Conservation (phyloP, 2,329 filamentous ascomycete species). For the Pyricularia sp. region DNA sequence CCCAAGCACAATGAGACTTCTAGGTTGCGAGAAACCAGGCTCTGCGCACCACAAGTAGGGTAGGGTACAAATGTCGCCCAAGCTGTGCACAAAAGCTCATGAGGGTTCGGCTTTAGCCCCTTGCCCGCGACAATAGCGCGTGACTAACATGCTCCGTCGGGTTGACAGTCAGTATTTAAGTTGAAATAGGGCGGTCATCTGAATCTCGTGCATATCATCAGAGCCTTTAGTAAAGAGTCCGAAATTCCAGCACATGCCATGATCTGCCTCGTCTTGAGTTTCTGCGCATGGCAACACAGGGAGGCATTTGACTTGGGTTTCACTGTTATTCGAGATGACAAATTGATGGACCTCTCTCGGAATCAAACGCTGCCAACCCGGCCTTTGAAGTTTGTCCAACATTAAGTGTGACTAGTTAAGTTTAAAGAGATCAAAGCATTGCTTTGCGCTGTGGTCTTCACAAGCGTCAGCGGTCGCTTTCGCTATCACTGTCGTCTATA, state of each 20-base stretch:
- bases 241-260: background rate
- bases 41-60: background rate
- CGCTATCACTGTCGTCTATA: constrained; percentile 25
- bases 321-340: background rate
- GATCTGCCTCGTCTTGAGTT: background rate
- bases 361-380: background rate
- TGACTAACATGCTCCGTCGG: background rate
- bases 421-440: background rate
- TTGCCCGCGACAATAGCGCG: background rate
- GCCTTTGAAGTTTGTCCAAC: background rate
- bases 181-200: background rate
- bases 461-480: background rate
- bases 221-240: background rate
- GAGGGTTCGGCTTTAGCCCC: background rate
- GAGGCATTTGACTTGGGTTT: background rate
- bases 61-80: background rate
- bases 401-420: background rate
- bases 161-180: background rate
- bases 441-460: background rate
- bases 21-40: background rate
- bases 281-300: background rate
- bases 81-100: background rate
- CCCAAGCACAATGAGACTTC: background rate
- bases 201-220: background rate
- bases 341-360: background rate